Percentiles rank a stretch among this genome's conserved stretches.
Evolutionary conservation across 2,329 filamentous ascomycete species (phyloP).

Genomic region (Penicillium sp.): DNA sequence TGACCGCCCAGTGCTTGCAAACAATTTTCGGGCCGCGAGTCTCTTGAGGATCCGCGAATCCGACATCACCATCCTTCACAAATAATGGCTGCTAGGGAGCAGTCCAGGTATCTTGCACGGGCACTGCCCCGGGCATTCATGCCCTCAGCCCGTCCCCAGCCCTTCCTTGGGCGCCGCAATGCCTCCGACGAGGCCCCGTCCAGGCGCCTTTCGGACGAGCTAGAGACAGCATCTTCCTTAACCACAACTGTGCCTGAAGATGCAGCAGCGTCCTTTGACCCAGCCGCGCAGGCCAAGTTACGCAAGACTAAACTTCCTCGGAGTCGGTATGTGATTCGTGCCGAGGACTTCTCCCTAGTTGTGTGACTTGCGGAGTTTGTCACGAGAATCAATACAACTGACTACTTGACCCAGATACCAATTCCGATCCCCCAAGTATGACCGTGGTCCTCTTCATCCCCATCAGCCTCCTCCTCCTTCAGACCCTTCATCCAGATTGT

Average conservation of each 20-base stretch:
- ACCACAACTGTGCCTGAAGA: conserved; percentile 36
- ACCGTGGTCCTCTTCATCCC: conserved; percentile 88
- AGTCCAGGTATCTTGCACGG: conserved; percentile 38
- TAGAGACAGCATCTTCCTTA: conserved; percentile 47
- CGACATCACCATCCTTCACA: conserved; percentile 17
- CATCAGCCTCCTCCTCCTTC: conserved; percentile 83
- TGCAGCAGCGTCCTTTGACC: conserved; percentile 48
- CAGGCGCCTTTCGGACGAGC: conserved; percentile 27
- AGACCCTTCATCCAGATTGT: conserved; percentile 81
- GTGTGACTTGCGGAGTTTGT: not conserved
- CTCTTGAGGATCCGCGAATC: conserved; percentile 14
- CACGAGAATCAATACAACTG: not conserved
- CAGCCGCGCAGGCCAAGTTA: conserved; percentile 43
- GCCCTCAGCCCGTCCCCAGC: conserved; percentile 29
- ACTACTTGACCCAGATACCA: conserved; percentile 65
- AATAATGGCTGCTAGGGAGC: conserved; percentile 39
- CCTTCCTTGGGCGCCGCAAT: conserved; percentile 42
- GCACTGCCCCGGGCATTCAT: conserved; percentile 33
- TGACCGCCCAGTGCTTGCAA: conserved; percentile 19
- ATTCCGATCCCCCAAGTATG: conserved; percentile 89
- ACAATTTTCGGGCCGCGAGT: conserved; percentile 30
- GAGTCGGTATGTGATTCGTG: conserved; percentile 46
- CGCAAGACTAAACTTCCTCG: conserved; percentile 45
- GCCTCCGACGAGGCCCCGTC: conserved; percentile 42
- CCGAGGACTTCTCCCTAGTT: not conserved